A percentile compares a stretch with the other conserved stretches of the same genome.
These are phyloP conservation scores for Macrophomina phaseolina DNA, from an alignment of 2,329 filamentous ascomycete genomes.

Conservation along the genomic window DNA sequence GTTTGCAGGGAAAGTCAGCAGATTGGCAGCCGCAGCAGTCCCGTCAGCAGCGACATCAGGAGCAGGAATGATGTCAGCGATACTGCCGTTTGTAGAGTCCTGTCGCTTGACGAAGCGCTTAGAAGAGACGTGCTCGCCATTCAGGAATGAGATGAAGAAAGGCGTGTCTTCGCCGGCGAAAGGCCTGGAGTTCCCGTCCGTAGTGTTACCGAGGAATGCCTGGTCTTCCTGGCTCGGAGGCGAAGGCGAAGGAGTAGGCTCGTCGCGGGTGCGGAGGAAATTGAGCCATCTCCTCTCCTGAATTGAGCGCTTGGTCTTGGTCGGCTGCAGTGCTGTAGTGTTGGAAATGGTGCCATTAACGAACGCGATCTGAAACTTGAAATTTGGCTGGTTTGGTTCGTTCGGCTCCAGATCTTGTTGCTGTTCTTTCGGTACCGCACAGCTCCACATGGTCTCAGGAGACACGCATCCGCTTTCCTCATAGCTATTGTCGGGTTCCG, in stretches of 20 bases:
- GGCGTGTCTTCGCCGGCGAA: constrained; percentile 88
- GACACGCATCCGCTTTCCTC: constrained; percentile 72
- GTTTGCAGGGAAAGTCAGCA: constrained; percentile 70
- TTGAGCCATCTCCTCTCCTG: constrained; percentile 41
- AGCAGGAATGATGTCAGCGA: constrained; percentile 64
- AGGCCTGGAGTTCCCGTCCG: constrained; percentile 71
- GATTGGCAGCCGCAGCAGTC: constrained; percentile 71
- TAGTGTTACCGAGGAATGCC: constrained; percentile 83
- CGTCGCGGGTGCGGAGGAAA: constrained; percentile 37
- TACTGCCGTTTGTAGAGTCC: constrained; percentile 40
- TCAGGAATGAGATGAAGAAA: constrained; percentile 80
- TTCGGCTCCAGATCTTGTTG: constrained; percentile 69
- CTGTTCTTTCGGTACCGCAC: constrained; percentile 78
- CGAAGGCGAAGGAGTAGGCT: constrained; percentile 56
- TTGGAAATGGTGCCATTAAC: constrained; percentile 56
- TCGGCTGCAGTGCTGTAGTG: constrained; percentile 39
- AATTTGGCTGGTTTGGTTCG: constrained; percentile 72
- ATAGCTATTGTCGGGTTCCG: constrained; percentile 70
- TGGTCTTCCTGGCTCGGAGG: constrained; percentile 72
- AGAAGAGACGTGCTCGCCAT: constrained; percentile 35
- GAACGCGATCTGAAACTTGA: constrained; percentile 76
- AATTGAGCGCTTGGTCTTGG: constrained; percentile 7
- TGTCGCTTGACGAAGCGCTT: constrained; percentile 45
- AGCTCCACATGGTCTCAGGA: constrained; percentile 82
- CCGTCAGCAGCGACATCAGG: constrained; percentile 71